Evolutionary conservation across 2,329 filamentous ascomycete genomes (phyloP).

Genomic region (Massarina eburnea): DNA sequence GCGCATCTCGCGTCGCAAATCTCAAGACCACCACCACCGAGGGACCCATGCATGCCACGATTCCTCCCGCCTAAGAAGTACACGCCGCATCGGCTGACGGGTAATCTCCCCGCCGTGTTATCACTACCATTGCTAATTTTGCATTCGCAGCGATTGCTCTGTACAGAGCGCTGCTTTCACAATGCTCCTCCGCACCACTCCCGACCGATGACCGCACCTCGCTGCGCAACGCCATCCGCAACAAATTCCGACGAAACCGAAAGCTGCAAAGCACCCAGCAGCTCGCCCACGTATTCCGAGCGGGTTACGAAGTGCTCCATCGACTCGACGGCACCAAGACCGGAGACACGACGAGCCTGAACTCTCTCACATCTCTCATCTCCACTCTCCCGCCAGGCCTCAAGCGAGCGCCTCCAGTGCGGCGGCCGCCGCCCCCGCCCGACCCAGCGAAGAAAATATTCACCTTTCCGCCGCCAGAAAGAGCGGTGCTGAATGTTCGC

Average conservation of each 20-base stretch:
- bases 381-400: conserved; percentile 45
- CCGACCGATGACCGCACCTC: conserved; percentile 54
- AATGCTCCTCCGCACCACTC: conserved; percentile 57
- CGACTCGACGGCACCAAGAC: conserved; percentile 46
- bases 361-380: conserved; percentile 25
- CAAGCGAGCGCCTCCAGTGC: conserved; percentile 21
- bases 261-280: conserved; percentile 61
- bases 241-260: conserved; percentile 63
- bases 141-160: conserved; percentile 64
- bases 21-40: conserved; percentile 11
- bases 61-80: conserved; percentile 50
- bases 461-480: conserved; percentile 39
- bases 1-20: neutral
- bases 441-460: conserved; percentile 22
- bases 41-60: conserved; percentile 48
- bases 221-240: conserved; percentile 60
- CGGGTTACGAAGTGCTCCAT: conserved; percentile 66
- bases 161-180: conserved; percentile 68
- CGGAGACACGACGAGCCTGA: conserved; percentile 29
- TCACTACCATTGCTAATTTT: too few species aligned
- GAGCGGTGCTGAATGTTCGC: conserved; percentile 52
- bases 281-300: conserved; percentile 62
- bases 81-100: conserved; percentile 55
- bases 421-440: conserved; percentile 7
- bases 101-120: conserved; percentile 39